Conservation (phyloP, 371 early-diverging fungal species). For the Mucor plumbeus region DNA sequence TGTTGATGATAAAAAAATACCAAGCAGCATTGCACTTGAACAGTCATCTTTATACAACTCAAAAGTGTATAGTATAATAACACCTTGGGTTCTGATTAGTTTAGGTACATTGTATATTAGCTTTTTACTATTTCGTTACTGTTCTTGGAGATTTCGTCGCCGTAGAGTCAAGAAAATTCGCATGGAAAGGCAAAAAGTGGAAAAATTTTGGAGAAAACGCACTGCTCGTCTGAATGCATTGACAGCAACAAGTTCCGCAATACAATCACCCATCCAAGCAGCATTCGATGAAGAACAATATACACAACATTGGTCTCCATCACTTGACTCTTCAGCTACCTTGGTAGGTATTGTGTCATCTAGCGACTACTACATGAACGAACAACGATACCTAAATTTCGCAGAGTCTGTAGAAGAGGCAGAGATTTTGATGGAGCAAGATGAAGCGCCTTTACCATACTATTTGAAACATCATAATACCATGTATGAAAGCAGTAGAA, state of each 20-base stretch:
- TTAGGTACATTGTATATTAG: constrained; percentile 7
- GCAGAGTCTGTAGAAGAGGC: not conserved
- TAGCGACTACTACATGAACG: not conserved
- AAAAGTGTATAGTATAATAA: not conserved
- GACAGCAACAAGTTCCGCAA: not conserved
- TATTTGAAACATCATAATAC: not conserved
- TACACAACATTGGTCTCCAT: not conserved
- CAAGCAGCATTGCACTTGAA: not conserved
- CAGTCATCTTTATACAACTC: not conserved
- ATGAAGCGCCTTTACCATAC: not conserved
- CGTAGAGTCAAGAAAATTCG: constrained; percentile 3
- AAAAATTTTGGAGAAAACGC: constrained; percentile 6
- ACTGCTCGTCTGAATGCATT: not conserved
- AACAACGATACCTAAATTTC: too few species aligned
- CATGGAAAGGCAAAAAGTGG: not conserved
- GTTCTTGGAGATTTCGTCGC: constrained; percentile 7
- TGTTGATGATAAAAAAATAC: not conserved
- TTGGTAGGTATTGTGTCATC: not conserved
- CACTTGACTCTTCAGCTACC: constrained; percentile 11
- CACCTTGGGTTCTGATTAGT: not conserved
- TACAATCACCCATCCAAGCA: not conserved
- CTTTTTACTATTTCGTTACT: constrained; percentile 8
- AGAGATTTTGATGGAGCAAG: not conserved
- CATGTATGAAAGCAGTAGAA: not conserved
- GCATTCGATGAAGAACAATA: not conserved